Conservation (phyloP, 1,284 basidiomycete genomes). For the Gomphus sp. region DNA sequence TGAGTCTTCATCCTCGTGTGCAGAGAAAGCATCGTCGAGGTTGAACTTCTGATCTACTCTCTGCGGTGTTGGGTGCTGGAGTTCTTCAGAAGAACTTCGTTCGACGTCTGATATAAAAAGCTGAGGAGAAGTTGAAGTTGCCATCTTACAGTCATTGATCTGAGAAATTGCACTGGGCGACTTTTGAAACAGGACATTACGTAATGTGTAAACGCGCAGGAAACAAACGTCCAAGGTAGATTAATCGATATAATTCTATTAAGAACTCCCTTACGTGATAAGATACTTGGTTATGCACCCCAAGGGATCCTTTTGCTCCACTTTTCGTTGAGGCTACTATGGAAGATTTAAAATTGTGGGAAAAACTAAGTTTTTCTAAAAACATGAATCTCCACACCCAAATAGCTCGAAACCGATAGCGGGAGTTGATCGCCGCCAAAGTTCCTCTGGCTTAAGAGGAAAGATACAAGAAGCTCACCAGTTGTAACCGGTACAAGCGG, state of each 20-base stretch:
- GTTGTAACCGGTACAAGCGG: no score
- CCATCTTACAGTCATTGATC: background rate
- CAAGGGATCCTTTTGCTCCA: no score
- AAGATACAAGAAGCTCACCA: background rate
- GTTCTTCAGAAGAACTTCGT: background rate
- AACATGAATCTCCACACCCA: constrained; percentile 66
- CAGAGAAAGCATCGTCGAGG: constrained; percentile 62
- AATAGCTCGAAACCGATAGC: constrained; percentile 48
- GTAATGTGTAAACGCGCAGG: no score
- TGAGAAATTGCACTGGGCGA: background rate
- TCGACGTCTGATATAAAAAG: background rate
- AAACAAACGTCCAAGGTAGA: no score
- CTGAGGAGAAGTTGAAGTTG: background rate
- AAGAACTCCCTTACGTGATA: no score
- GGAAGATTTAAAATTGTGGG: no score
- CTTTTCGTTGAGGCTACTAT: no score
- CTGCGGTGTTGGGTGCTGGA: background rate
- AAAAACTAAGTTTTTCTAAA: constrained; percentile 46
- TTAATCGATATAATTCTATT: no score
- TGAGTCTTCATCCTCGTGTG: constrained; percentile 39
- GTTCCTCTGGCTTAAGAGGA: background rate
- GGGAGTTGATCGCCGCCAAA: constrained; percentile 36
- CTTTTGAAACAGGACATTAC: no score
- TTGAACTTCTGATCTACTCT: constrained; percentile 23
- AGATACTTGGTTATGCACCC: no score